Percentiles rank a stretch among this genome's conserved stretches.
Conservation (phyloP, 225 moss, liverwort and hornwort genomes). For the Pseudisothecium myosuroides region DNA sequence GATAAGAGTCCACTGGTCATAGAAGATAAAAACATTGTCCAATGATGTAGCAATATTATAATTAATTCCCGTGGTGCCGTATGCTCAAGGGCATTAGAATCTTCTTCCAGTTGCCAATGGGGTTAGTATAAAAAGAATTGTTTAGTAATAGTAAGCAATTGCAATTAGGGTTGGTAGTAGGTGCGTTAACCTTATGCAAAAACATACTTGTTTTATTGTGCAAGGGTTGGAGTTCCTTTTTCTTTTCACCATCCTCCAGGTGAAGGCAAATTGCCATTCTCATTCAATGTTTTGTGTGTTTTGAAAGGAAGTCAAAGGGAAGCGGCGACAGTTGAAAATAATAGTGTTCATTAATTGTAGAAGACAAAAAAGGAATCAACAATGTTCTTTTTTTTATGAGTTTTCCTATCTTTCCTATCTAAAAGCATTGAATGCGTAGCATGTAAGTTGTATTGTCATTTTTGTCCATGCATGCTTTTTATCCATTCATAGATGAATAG, state of each 20-base stretch:
- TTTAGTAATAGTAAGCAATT: not conserved
- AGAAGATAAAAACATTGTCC: no score
- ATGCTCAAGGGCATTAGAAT: not conserved
- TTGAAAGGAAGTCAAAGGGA: not conserved
- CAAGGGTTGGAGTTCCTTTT: not conserved
- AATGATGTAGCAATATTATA: no score
- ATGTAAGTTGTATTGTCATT: not conserved
- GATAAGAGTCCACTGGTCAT: no score
- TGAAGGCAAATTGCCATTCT: not conserved
- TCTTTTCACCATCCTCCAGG: not conserved
- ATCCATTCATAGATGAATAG: not conserved
- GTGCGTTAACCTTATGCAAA: rapidly evolving
- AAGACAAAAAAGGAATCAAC: not conserved
- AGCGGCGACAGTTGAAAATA: not conserved
- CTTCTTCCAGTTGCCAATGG: not conserved
- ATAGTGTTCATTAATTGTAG: rapidly evolving
- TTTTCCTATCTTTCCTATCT: not conserved
- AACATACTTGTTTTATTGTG: no score
- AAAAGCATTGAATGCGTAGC: not conserved
- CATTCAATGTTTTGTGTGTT: not conserved
- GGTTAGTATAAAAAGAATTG: rapidly evolving
- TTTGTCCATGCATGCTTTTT: not conserved
- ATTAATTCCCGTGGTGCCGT: no score
- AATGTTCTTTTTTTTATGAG: not conserved
- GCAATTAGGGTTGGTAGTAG: not conserved